Evolutionary conservation across 306 rosid species (phyloP), one percentile per base, ranked within the genome.

Genomic region (Cicer cuneatum): DNA sequence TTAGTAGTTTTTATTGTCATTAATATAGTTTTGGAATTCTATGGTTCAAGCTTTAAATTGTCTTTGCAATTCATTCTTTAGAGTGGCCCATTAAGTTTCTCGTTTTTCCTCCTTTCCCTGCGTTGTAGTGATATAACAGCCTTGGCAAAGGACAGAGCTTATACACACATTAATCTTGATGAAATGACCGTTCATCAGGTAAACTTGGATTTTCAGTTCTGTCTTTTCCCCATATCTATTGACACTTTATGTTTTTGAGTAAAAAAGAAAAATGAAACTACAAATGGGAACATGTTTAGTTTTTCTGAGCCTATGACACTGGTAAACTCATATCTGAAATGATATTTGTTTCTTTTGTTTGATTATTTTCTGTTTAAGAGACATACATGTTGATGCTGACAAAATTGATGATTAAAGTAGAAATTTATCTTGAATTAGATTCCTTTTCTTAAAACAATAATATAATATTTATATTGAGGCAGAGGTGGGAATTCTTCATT

Each of bases 151-250:
- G 99, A 92, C 88, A 92, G 92, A 79, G 92, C 92, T 58, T 95
- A 95, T 78, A 86, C 97, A 49, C 96, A 83, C 54, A 87, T 87
- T 58, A 95, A 95, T 85, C 93, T 95, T 46, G 97, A 95, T 69
- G 99, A 90, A 77, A 90, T 95, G 90, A 95, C 98, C 54, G 85
- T 95, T 75, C 95, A 95, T 76, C 99, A 90, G 96, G 99, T 87
- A 81, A 77, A 69, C 64, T 16, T 66, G 46, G 16, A 57, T 45
- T 45, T 47, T 40, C 3, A 14, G 15, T 11, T 57, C 24, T 58
- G 3, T 29, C 18, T 58, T 60, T 46, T 2, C 3, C 11, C 14
- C 29, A 60, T 48, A 69, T 60, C 7, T 29, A 47, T 35, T 12
- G 51, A 74, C 59, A 57, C 45, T 68, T 72, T 47, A 15, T 72